A percentile compares a stretch with the other conserved stretches of the same genome.
phyloP scores from a whole-genome alignment of 495 filamentous ascomycete genomes.

The Tuber aestivum region DNA sequence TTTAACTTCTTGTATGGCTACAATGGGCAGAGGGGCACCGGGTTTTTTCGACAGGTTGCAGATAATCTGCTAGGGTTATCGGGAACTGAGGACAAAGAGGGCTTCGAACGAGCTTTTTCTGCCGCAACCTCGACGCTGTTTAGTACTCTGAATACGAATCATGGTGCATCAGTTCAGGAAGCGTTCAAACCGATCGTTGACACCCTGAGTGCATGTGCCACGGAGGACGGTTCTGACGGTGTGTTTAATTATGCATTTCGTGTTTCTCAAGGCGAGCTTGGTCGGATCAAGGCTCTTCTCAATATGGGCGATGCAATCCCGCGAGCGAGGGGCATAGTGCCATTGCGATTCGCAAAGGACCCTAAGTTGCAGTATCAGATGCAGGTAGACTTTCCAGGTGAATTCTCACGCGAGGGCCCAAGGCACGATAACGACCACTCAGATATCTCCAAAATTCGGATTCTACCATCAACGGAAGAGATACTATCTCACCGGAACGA shows the following conservation, averaged over 20 bases:
- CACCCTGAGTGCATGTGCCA: not conserved
- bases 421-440: slow-evolving; percentile 65
- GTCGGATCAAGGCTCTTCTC: slow-evolving; percentile 43
- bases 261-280: slow-evolving; percentile 17
- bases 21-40: slow-evolving; percentile 47
- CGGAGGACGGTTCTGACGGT: not conserved
- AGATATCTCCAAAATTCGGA: slow-evolving; percentile 55
- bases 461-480: slow-evolving; percentile 60
- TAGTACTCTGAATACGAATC: slow-evolving; percentile 31
- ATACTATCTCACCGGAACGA: slow-evolving; percentile 51
- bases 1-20: slow-evolving; percentile 54
- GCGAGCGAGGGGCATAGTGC: slow-evolving; percentile 4
- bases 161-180: slow-evolving; percentile 32
- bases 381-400: slow-evolving; percentile 50
- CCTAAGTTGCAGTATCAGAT: slow-evolving; percentile 42
- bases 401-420: slow-evolving; percentile 50
- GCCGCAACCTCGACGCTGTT: slow-evolving; percentile 20
- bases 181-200: slow-evolving; percentile 27
- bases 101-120: slow-evolving; percentile 25
- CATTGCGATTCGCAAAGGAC: not conserved
- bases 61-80: not conserved
- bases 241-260: slow-evolving; percentile 29
- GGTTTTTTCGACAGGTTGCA: slow-evolving; percentile 44
- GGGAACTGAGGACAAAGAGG: slow-evolving; percentile 5
- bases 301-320: slow-evolving; percentile 46